Percentiles rank a stretch among this genome's conserved stretches.
These are phyloP conservation scores for Betula pendula DNA, from an alignment of 306 rosid species.

Conservation along the genomic window DNA sequence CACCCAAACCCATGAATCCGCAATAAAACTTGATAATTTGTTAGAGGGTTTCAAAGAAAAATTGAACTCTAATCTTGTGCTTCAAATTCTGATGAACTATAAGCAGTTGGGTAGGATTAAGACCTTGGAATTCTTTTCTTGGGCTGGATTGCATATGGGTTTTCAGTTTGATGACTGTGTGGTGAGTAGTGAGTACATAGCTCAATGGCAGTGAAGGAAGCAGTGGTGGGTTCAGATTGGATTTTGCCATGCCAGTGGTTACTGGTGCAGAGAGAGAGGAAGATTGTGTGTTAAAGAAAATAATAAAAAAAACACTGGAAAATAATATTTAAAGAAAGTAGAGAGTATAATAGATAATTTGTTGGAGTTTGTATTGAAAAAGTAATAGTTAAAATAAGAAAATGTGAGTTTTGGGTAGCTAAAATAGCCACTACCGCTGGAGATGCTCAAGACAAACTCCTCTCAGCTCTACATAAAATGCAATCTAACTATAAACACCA, in stretches of 20 bases:
- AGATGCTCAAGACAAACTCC: constrained; percentile 11
- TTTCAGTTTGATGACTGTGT: constrained; percentile 56
- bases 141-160: constrained; percentile 66
- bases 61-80: constrained; percentile 51
- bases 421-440: no score
- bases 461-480: neutral
- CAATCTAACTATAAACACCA: neutral
- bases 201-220: no score
- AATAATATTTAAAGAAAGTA: no score
- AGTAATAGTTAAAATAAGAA: no score
- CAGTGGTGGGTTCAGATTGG: no score
- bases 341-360: no score
- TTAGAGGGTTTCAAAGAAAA: constrained; percentile 32
- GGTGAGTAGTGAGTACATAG: constrained; percentile 70
- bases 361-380: no score
- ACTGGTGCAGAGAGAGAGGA: no score
- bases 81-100: constrained; percentile 53
- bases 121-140: constrained; percentile 63
- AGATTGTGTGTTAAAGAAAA: no score
- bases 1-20: constrained; percentile 22
- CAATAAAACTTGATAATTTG: constrained; percentile 31
- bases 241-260: no score
- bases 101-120: constrained; percentile 59
- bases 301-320: no score
- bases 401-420: no score